Evolutionary conservation across 208 protist genomes (phyloP), one percentile per base, ranked within the genome.

Genomic region (Porcisia deanei): DNA sequence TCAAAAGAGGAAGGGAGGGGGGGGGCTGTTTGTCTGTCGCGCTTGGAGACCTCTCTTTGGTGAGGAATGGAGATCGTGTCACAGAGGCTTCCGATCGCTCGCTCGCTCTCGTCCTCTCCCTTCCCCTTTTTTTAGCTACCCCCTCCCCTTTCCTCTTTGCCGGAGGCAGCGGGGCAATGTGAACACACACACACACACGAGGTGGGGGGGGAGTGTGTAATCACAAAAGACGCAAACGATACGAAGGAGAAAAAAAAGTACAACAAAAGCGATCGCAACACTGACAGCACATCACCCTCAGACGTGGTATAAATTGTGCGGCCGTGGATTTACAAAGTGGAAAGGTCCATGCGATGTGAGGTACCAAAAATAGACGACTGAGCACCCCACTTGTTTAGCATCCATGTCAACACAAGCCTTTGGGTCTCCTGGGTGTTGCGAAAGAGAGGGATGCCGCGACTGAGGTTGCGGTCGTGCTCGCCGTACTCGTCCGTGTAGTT

Each of bases 401-500:
- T 72, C 90, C 92, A 96, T 55, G 82, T 20, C 34, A 85, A 77
- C 9, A 94, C 75, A 58, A 91, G 81, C 25, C 55, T 47, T 41
- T 67, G 75, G 39, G 75, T 77, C 25, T 78, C 79, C 53, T 81
- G 71, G 25, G 76, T 58, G 64, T 85, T 71, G 52, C 85, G 77
- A 12, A 61, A 67, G 4, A 91, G 85, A 4, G 75, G 81, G 37
- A 80, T 59, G 16, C 83, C 85, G 49, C 81, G 81, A 45, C 34
- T 57, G 58, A 91, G 71, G 53, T 71, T 64, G 41, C 66, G 41
- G 37, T 86, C 83, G 53, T 66, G 81, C 53, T 92, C 87, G 10
- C 87, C 92, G 73, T 88, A 89, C 59, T 93, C 85, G 69, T 94
- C 88, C 10, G 83, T 77, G 86, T 96, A 96, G 58, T 89, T 76